Evolutionary conservation across 1,139 yeast species (phyloP).

Genomic region (Candida gigantensis): DNA sequence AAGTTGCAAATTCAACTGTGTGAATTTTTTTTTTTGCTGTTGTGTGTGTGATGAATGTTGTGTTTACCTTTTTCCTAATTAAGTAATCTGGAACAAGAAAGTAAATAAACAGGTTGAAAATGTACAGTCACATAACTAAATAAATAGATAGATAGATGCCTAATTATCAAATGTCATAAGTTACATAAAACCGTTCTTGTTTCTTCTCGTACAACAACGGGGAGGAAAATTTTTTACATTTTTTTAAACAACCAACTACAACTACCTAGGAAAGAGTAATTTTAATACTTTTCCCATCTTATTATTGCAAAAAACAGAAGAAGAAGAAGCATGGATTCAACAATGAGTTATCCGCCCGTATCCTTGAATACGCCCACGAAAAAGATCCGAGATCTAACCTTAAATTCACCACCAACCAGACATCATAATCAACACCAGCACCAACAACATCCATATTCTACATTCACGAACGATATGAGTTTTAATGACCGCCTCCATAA

Average conservation of each 20-base stretch:
- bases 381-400: slow-evolving; percentile 33
- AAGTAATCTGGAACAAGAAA: not conserved
- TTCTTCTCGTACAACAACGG: too few species aligned
- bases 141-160: too few species aligned
- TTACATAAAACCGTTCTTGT: too few species aligned
- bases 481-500: too few species aligned
- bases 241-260: not conserved
- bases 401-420: slow-evolving; percentile 31
- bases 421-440: too few species aligned
- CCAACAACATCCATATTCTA: too few species aligned
- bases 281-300: not conserved
- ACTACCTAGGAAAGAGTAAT: not conserved
- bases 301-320: not conserved
- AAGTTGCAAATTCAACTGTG: too few species aligned
- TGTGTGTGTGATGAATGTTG: not conserved
- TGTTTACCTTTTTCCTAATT: not conserved
- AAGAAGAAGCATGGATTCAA: slow-evolving; percentile 1
- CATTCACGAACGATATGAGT: too few species aligned
- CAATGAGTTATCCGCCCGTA: slow-evolving; percentile 7
- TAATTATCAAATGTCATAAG: too few species aligned
- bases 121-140: too few species aligned
- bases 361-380: slow-evolving; percentile 44
- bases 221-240: too few species aligned
- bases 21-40: not conserved
- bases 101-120: too few species aligned